Evolutionary conservation across 2,329 filamentous ascomycete genomes (phyloP), one percentile per base, ranked within the genome.

Genomic region (Fusarium napiforme): DNA sequence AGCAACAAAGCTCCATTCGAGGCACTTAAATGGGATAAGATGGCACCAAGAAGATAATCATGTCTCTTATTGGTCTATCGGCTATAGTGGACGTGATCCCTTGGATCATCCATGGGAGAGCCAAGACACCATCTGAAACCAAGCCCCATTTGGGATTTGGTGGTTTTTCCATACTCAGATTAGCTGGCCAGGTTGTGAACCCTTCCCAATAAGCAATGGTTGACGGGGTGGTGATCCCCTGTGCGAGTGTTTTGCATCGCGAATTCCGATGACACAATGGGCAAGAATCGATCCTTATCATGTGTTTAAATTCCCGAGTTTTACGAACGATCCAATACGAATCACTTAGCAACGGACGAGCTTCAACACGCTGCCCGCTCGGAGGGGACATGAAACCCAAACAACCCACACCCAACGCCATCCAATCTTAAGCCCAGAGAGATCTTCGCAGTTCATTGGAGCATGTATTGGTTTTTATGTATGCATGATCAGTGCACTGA

Each of bases 401-500:
- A 34, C 43, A 72, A 45, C 55, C 72, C 75, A 72, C 73, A 60
- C 39, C 37, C 18, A 52, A 64, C 59, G 60, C 67, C 63, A 56
- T 70, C 64, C 50, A 76, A 77, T 77, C 50, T 77, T 72, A 65
- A 64, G 50, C 30, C 39, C 47, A 49, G 46, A 42, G 55, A 60
- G 60, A 72, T 66, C 52, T 71, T 68, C 58, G 34, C 19, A 36
- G 67, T 72, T 66, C 32, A 58, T 60, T 63, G 53, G 40, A 43
- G 68, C 55, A 59, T 59, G 42, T 45, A 63, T 56, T 49, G 18
- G 43, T 55, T 32, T 49, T 65, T 59, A 46, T 40, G 21, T 40
- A 40, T n/a, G 39, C 39, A 40, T 40, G 21, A n/a, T 40, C 39
- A 40, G 21, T 40, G 39, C 9, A 15, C 23, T 34, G 21, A 26